Conservation (phyloP, 805 yeast species). For the Saturnispora gosingensis region DNA sequence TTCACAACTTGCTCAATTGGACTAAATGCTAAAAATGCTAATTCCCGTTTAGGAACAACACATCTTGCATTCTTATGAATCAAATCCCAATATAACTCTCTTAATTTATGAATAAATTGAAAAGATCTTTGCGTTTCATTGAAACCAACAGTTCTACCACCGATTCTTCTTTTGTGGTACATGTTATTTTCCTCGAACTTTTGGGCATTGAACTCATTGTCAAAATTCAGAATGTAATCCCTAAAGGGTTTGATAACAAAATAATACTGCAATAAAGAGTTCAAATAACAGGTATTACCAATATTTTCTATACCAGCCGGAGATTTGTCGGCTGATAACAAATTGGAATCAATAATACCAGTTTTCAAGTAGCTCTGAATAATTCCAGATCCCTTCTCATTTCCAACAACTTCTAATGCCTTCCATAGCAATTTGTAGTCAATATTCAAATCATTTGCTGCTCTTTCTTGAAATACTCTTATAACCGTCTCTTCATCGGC, state of each 20-base stretch:
- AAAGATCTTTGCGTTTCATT: slow-evolving; percentile 72
- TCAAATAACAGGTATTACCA: slow-evolving; percentile 92
- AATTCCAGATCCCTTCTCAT: slow-evolving; percentile 42
- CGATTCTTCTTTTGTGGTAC: slow-evolving; percentile 55
- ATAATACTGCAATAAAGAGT: slow-evolving; percentile 83
- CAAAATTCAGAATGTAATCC: slow-evolving; percentile 50
- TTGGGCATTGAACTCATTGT: slow-evolving; percentile 26
- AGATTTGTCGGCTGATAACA: slow-evolving; percentile 57
- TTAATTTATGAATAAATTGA: slow-evolving; percentile 68
- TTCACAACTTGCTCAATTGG: slow-evolving; percentile 56
- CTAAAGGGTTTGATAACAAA: slow-evolving; percentile 80
- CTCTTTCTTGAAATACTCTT: slow-evolving; percentile 40
- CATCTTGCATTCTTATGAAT: slow-evolving; percentile 51
- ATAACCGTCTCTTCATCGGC: slow-evolving; percentile 53
- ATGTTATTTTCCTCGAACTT: slow-evolving; percentile 26
- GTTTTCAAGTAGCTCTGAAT: slow-evolving; percentile 47
- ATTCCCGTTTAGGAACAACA: slow-evolving; percentile 72
- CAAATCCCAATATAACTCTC: slow-evolving; percentile 61
- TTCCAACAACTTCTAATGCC: slow-evolving; percentile 49
- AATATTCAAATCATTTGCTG: slow-evolving; percentile 30
- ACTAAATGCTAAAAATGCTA: slow-evolving; percentile 81
- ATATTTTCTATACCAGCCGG: slow-evolving; percentile 92
- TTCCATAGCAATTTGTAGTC: slow-evolving; percentile 49
- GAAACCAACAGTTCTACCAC: slow-evolving; percentile 77
- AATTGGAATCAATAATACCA: slow-evolving; percentile 53